phyloP scores from a whole-genome alignment of 2,329 filamentous ascomycete genomes.

The Metarhizium guizhouense region DNA sequence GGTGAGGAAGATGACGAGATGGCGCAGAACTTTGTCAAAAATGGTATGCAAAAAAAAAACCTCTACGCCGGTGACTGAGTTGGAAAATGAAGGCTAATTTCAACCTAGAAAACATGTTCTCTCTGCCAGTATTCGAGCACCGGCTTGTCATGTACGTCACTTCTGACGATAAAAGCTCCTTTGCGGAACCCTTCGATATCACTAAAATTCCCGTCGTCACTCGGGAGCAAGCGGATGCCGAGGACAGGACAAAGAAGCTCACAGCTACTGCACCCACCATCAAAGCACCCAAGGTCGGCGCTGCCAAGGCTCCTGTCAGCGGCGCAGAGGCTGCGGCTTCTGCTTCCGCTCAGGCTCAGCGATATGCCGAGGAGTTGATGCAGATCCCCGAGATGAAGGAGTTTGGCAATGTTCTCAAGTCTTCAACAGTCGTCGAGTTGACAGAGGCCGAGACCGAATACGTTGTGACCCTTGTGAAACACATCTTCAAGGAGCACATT shows the following conservation, averaged over 20 bases:
- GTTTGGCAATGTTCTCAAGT: slow-evolving; percentile 88
- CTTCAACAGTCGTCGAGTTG: slow-evolving; percentile 74
- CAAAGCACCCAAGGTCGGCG: slow-evolving; percentile 79
- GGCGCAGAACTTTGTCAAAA: slow-evolving; percentile 83
- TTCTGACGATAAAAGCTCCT: slow-evolving; percentile 78
- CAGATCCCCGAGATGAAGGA: slow-evolving; percentile 84
- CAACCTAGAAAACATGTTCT: slow-evolving; percentile 78
- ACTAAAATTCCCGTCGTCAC: slow-evolving; percentile 86
- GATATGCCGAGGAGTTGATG: slow-evolving; percentile 80
- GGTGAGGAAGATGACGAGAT: slow-evolving; percentile 83
- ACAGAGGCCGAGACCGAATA: slow-evolving; percentile 98
- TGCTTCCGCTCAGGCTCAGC: slow-evolving; percentile 72
- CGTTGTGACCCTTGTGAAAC: slow-evolving; percentile 86
- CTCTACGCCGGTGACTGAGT: not conserved
- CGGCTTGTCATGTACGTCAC: slow-evolving; percentile 97
- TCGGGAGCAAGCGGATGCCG: slow-evolving; percentile 89
- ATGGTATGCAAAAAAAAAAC: slow-evolving; percentile 46
- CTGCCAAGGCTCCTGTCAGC: slow-evolving; percentile 59
- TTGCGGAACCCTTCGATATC: slow-evolving; percentile 81
- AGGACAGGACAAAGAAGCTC: slow-evolving; percentile 95
- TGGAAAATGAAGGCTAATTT: slow-evolving; percentile 6
- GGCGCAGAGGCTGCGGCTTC: slow-evolving; percentile 68
- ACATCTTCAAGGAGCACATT: slow-evolving; percentile 95
- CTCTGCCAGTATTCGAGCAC: slow-evolving; percentile 89
- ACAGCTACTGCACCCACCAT: slow-evolving; percentile 85